phyloP scores from a whole-genome alignment of 257 asterid species.

The Solanum corneliomulleri region DNA sequence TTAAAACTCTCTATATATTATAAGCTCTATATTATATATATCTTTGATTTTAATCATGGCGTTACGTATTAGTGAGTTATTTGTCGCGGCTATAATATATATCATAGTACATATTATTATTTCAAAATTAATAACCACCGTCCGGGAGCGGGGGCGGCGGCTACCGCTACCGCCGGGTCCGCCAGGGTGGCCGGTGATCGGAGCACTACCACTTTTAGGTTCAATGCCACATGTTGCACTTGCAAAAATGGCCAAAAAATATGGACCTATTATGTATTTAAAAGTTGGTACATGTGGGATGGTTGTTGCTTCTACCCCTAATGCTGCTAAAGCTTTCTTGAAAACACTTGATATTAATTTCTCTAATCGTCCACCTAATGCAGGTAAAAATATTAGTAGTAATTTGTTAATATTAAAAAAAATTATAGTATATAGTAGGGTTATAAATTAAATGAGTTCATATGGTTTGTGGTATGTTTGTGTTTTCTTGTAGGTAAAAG shows the following conservation, averaged over 20 bases:
- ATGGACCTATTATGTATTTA: conserved; percentile 36
- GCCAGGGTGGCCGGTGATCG: conserved; percentile 32
- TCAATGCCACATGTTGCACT: conserved; percentile 34
- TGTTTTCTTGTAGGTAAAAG: neutral
- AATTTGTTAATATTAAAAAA: neutral
- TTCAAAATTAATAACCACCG: neutral
- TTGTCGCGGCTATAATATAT: neutral
- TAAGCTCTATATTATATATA: neutral
- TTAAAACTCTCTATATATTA: neutral
- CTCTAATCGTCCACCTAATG: conserved; percentile 30
- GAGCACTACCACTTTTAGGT: conserved; percentile 34
- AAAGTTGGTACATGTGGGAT: conserved; percentile 28
- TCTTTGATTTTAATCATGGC: neutral
- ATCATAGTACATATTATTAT: neutral
- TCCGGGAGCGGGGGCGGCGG: neutral
- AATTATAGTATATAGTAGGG: neutral
- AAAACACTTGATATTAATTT: conserved; percentile 30
- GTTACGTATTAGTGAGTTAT: neutral
- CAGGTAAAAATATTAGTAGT: conserved; percentile 6
- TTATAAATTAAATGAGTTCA: neutral
- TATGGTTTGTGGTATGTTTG: neutral
- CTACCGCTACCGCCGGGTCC: conserved; percentile 49
- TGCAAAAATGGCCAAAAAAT: conserved; percentile 34
- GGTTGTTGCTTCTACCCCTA: conserved; percentile 42
- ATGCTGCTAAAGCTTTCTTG: conserved; percentile 30